These are phyloP conservation scores for Botrytis squamosa DNA, from an alignment of 2,329 filamentous ascomycete species.

Conservation along the genomic window DNA sequence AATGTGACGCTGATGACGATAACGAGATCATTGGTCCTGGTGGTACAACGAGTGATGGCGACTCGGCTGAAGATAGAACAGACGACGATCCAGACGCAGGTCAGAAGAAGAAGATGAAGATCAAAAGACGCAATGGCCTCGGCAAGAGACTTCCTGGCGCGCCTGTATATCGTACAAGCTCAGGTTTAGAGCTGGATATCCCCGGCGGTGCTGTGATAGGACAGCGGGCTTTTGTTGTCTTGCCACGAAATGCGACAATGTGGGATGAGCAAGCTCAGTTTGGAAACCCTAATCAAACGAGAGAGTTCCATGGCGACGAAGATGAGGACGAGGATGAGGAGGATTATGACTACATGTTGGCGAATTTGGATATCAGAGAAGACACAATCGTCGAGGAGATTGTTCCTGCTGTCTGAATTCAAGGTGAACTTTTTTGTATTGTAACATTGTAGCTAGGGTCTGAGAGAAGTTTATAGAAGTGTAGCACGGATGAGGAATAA, in stretches of 20 bases:
- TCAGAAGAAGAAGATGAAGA: neutral
- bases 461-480: neutral
- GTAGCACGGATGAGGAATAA: neutral
- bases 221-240: neutral
- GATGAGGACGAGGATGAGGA: neutral
- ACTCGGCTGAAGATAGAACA: neutral
- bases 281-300: neutral
- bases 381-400: neutral
- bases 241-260: neutral
- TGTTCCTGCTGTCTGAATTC: neutral
- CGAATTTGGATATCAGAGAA: neutral
- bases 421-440: neutral
- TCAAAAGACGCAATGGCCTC: neutral
- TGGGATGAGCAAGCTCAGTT: neutral
- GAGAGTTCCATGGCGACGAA: neutral
- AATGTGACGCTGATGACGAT: neutral
- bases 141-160: neutral
- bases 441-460: neutral
- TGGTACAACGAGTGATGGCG: neutral
- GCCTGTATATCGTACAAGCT: neutral
- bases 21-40: neutral
- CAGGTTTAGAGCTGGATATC: neutral
- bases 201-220: neutral
- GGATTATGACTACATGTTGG: neutral
- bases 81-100: neutral